Percentiles rank a stretch among this genome's conserved stretches.
These are phyloP conservation scores for Ascochyta pisi DNA, from an alignment of 2,329 filamentous ascomycete genomes.

Conservation along the genomic window DNA sequence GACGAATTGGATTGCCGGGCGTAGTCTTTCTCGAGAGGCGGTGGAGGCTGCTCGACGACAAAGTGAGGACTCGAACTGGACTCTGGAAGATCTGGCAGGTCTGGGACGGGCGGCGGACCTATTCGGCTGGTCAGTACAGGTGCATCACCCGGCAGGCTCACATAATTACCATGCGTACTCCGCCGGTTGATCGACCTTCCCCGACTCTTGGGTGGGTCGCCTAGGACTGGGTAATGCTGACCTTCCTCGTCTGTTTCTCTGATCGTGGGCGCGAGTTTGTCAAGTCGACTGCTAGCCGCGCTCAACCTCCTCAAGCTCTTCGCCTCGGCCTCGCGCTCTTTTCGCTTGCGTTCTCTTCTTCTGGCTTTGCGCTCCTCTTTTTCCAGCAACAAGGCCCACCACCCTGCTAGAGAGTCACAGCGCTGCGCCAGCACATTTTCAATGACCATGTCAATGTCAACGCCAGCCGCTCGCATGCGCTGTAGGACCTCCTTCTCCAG, in stretches of 20 bases:
- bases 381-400: conserved; percentile 94
- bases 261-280: conserved; percentile 78
- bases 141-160: neutral
- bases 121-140: conserved; percentile 49
- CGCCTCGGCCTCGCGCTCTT: conserved; percentile 81
- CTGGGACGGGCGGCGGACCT: conserved; percentile 57
- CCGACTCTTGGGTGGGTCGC: conserved; percentile 69
- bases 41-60: conserved; percentile 59
- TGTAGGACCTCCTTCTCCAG: conserved; percentile 91
- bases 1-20: conserved; percentile 79
- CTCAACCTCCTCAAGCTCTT: conserved; percentile 83
- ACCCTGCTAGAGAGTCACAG: conserved; percentile 89
- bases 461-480: conserved; percentile 90
- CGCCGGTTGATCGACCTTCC: conserved; percentile 79
- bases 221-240: conserved; percentile 54
- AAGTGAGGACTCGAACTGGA: conserved; percentile 51
- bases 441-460: conserved; percentile 92
- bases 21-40: conserved; percentile 80
- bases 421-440: conserved; percentile 90
- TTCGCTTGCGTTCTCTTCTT: conserved; percentile 80
- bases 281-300: conserved; percentile 85
- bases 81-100: conserved; percentile 80
- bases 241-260: conserved; percentile 82
- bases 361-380: conserved; percentile 90
- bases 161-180: conserved; percentile 52